These are phyloP conservation scores for Fusarium papillatum DNA, from an alignment of 2,329 filamentous ascomycete genomes.

Conservation along the genomic window DNA sequence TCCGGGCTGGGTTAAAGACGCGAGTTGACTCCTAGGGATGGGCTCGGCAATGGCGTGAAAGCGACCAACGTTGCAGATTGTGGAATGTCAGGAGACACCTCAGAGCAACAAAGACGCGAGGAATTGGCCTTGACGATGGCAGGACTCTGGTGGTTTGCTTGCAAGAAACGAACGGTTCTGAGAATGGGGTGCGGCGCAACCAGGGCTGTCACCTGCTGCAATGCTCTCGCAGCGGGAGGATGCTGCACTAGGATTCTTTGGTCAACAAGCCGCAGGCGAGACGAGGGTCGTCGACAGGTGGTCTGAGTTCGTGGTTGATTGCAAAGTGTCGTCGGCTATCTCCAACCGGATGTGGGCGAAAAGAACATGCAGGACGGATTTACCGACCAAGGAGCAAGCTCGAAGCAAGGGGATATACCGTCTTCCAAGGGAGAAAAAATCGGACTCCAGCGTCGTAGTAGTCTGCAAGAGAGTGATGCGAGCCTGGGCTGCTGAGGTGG, in stretches of 20 bases:
- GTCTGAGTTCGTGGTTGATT: slow-evolving; percentile 3
- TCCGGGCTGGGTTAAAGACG: slow-evolving; percentile 15
- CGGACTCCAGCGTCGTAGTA: slow-evolving; percentile 12
- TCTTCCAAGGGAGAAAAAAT: slow-evolving; percentile 16
- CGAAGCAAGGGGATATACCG: slow-evolving; percentile 12
- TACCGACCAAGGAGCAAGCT: slow-evolving; percentile 2
- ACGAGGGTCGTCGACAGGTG: neutral
- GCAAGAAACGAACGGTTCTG: slow-evolving; percentile 8
- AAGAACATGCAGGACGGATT: slow-evolving; percentile 6
- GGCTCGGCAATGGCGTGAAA: slow-evolving; percentile 22
- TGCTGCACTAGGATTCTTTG: slow-evolving; percentile 1
- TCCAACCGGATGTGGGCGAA: slow-evolving; percentile 1
- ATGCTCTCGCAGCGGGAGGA: slow-evolving; percentile 8
- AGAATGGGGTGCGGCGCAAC: slow-evolving; percentile 1
- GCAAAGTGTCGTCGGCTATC: slow-evolving; percentile 2
- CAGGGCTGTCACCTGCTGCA: neutral
- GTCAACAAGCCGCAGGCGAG: slow-evolving; percentile 5
- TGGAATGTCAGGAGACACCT: slow-evolving; percentile 10
- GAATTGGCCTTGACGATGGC: slow-evolving; percentile 10
- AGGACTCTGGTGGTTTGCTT: slow-evolving; percentile 8
- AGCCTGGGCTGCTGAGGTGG: slow-evolving; percentile 16
- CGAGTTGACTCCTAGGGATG: slow-evolving; percentile 9
- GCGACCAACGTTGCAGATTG: slow-evolving; percentile 1
- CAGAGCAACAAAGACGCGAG: neutral
- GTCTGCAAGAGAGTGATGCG: slow-evolving; percentile 16